Evolutionary conservation across 371 early-diverging fungal genomes (phyloP), one percentile per base, ranked within the genome.

Genomic region (Smittium mucronatum): DNA sequence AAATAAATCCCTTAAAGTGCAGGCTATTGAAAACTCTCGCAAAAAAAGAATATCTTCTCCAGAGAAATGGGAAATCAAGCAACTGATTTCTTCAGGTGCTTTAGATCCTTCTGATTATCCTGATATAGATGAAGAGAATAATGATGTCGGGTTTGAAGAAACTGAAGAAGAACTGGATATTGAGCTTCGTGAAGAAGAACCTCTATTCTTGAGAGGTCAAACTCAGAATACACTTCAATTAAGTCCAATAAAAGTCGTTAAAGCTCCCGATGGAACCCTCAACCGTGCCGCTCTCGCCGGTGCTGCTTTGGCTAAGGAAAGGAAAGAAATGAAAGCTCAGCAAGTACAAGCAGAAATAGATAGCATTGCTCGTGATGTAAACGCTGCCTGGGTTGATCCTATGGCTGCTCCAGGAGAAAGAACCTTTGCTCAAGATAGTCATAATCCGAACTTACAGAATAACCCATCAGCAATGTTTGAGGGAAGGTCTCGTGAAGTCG

Each of bases 31-130:
- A 32, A 61, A 63, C 29, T 32, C 34, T 0, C 34, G n/a, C 32
- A 17, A 35, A 17, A 94, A 98, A 75, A 88, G 98, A 5, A 82
- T 96, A 75, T 87, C 96, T 2, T 96, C 97, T 8, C 97, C 97
- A 0, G 98, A 98, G 75, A 87, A 92, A 34, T 98, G 91, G 88
- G 98, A 98, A 75, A 85, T 97, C 61, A 93, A 96, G 75, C 98
- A 98, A 78, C 81, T 98, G 59, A 94, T 96, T 72, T 93, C 97
- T 0, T 89, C 95, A 1, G 97, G 97, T 34, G 96, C 88, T 0
- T 82, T 93, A 17, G 86, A 92, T 75, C 85, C 91, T 11, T 81
- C 89, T 11, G 97, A 93, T 59, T 88, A 92, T 68, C 93, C 95
- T 0, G 89, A 87, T 32, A 77, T 93, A 32, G 91, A 94, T 72